Base-by-base conservation (phyloP, 2,329 filamentous ascomycete genomes). In the Hypoxylon sp. region DNA sequence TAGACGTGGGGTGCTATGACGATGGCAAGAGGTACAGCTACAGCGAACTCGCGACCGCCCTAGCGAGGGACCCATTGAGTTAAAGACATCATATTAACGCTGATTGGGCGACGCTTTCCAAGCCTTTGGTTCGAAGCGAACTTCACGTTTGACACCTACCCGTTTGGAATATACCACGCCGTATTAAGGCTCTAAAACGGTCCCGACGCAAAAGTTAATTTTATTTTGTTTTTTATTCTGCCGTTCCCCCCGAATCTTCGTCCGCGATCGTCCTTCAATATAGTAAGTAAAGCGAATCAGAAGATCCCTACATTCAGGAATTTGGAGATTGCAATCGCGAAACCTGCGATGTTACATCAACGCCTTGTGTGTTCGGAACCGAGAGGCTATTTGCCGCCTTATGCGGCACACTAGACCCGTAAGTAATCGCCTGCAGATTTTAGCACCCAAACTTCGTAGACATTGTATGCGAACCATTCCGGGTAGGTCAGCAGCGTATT, bases 401-500 rank as follows among this genome's bases (percentile, higher is more conserved):
- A 26, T 55, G 63, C 67, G 63, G 63, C 50, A 59, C 52, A 35
- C 63, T 52, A 69, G 51, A 55, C 39, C 63, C 63, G 63, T 63
- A 69, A 66, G 57, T 24, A 63, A 56, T 63, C 44, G 63, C 63
- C 11, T 70, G 63, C 67, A 70, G 63, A 54, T 70, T 61, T 70
- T 64, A 70, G 63, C 44, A 65, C 64, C 59, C 53, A 58, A 59
- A 67, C 57, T 64, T 51, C 33, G 44, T 39, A 61, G 60, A 56
- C 26, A 59, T 54, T 47, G 5, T 59, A 63, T 59, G 64, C 67
- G 62, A 62, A 68, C 56, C 31, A 58, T 50, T 37, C 39, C 42
- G 29, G 33, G 52, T 52, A 67, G 54, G 67, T 63, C 59, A 70
- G 64, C 59, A 67, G 54, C 50, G 17, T 46, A 29, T 10, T 54